Evolutionary conservation across 2,329 filamentous ascomycete species (phyloP), one percentile per base, ranked within the genome.

Genomic region (Sarocladiaceae sp.): DNA sequence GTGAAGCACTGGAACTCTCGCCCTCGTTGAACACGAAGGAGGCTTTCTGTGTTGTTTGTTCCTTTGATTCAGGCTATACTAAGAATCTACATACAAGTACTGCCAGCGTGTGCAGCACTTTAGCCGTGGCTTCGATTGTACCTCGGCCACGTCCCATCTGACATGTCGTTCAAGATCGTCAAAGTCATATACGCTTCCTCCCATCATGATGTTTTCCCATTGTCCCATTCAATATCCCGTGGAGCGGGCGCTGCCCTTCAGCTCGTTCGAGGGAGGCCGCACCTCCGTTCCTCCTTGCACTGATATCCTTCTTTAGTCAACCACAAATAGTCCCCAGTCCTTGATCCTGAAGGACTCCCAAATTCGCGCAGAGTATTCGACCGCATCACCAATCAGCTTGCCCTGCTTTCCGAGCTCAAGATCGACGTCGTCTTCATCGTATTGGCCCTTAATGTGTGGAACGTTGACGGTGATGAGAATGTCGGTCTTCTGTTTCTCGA

Each of bases 401-500:
- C 85, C 87, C 62, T 80, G 78, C 64, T 80, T 84, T 15, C 84
- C 84, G 53, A 83, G 69, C 62, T 83, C 77, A 52, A 85, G 70
- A 62, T 89, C 82, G 15, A 93, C 82, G 28, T 90, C 84, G 8
- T 86, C 84, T 66, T 84, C 81, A 60, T 84, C 76, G 64, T 90
- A 90, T 66, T 88, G 82, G 56, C 86, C 85, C 59, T 82, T 78
- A 59, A 90, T 86, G 64, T 94, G 87, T 25, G 92, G 93, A 46
- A 96, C 88, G 69, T 96, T 97, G 64, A 96, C 82, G 36, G 88
- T 88, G 56, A 96, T 83, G 44, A 96, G 73, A 35, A 97, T 72
- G 68, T 97, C 93, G 1, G 92, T 93, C 53, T 75, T 76, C 64
- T 91, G 78, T 61, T 81, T 78, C 68, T 86, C 86, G 44, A 97